Base-by-base conservation (phyloP, 306 rosid species). In the Psophocarpus tetragonolobus region DNA sequence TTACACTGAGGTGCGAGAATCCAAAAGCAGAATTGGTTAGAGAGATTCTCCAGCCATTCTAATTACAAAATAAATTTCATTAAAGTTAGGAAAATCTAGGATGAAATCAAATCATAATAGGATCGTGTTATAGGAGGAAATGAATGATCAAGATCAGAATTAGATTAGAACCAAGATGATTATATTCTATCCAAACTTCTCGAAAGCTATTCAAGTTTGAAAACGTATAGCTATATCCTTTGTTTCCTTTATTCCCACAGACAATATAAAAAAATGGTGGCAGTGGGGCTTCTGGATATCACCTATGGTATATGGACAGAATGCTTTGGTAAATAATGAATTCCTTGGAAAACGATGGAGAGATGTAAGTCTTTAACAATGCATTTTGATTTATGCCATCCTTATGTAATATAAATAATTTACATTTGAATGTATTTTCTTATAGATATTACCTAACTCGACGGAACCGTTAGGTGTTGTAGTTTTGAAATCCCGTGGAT, bases 361-460 rank as follows among this genome's bases (percentile, higher is more conserved):
- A 60, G 39, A 27, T 14, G 67, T 61, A 29, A 0, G 67, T 61
- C 30, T 58, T 27, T 58, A 3, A 58, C 10, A 1, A 13, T 4
- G 29, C 23, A 61, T 61, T 5, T 61, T 29, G 12, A 14, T 30
- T n/a, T 29, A 15, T 14, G 5, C 30, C 23, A 6, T 61, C 12
- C 12, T 21, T 54, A 29, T 6, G 6, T 13, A 2, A 14, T 6
- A 29, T 2, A 15, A 78, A 79, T 78, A 85, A 75, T 6, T 24
- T 85, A 1, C 71, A 68, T 77, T 30, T 61, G 23, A 29, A 45
- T 82, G 70, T 41, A 81, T 82, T 57, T 79, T 85, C 76, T 60
- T 82, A 32, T 82, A 80, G 89, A 83, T 71, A 35, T 8, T 77
- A 58, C 13, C 86, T 71, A 85, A 79, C 30, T 62, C 80, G 24